Conservation (phyloP, 1,284 basidiomycete species). For the Flammula alnicola region DNA sequence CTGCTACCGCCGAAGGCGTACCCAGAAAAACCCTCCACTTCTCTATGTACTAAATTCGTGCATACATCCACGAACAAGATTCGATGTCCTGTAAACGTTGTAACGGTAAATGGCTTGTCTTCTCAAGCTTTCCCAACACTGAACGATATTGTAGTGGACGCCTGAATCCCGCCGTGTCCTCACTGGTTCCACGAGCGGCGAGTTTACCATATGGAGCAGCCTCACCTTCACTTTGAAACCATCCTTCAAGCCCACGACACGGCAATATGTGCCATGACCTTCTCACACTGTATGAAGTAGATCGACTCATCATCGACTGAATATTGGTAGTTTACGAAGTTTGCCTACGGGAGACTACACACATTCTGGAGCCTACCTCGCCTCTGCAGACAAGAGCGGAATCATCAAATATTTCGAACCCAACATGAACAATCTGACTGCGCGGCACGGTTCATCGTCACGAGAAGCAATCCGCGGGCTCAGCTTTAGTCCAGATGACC, state of each 20-base stretch:
- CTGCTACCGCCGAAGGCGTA: slow-evolving; percentile 93
- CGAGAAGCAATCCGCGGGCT: slow-evolving; percentile 90
- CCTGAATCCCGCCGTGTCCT: slow-evolving; percentile 92
- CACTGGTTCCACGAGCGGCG: slow-evolving; percentile 95
- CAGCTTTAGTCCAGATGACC: slow-evolving; percentile 91
- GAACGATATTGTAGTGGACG: slow-evolving; percentile 76
- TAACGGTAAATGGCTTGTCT: slow-evolving; percentile 65
- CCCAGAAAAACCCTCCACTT: slow-evolving; percentile 86
- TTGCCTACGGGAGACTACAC: too few species aligned
- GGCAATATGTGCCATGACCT: slow-evolving; percentile 88
- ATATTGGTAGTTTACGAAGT: too few species aligned
- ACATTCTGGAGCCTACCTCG: slow-evolving; percentile 89
- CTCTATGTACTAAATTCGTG: slow-evolving; percentile 93
- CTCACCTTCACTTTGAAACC: slow-evolving; percentile 98
- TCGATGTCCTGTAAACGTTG: slow-evolving; percentile 94
- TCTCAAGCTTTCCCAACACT: slow-evolving; percentile 14
- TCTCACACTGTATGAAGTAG: too few species aligned
- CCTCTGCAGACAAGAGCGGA: slow-evolving; percentile 92
- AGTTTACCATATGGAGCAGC: slow-evolving; percentile 99
- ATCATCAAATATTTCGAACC: slow-evolving; percentile 99
- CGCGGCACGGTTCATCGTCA: slow-evolving; percentile 82
- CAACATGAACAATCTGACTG: slow-evolving; percentile 98
- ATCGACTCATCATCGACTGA: too few species aligned
- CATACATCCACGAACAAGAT: slow-evolving; percentile 99
- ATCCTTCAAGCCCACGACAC: slow-evolving; percentile 98